phyloP scores from a whole-genome alignment of 2,329 filamentous ascomycete species.

The Beauveria medogensis region DNA sequence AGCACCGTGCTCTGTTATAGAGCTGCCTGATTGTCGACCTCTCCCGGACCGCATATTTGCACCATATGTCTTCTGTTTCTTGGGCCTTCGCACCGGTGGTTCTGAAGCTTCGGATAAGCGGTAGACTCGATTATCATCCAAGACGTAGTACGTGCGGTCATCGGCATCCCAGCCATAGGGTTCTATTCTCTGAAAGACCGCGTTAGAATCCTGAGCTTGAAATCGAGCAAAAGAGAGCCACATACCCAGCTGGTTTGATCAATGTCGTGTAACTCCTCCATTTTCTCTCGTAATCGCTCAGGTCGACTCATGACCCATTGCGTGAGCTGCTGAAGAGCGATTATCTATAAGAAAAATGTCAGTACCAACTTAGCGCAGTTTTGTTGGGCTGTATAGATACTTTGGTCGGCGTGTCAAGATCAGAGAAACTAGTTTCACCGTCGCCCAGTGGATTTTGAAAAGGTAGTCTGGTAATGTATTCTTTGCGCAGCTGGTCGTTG shows the following conservation, averaged over 20 bases:
- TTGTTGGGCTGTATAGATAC: conserved; percentile 31
- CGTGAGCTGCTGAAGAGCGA: conserved; percentile 79
- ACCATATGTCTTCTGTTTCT: conserved; percentile 44
- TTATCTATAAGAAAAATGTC: conserved; percentile 39
- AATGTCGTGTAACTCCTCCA: conserved; percentile 71
- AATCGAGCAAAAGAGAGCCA: neutral
- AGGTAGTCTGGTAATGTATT: conserved; percentile 77
- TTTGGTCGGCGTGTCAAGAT: conserved; percentile 78
- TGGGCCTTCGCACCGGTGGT: conserved; percentile 50
- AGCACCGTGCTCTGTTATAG: neutral
- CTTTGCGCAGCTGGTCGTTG: conserved; percentile 84
- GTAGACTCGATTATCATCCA: conserved; percentile 92
- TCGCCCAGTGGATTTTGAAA: conserved; percentile 76
- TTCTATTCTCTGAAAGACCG: conserved; percentile 54
- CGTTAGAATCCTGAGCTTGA: conserved; percentile 16
- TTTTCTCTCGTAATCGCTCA: conserved; percentile 77
- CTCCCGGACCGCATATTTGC: conserved; percentile 63
- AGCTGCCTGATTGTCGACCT: conserved; percentile 42
- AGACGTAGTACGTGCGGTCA: conserved; percentile 78
- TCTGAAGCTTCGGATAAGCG: conserved; percentile 69
- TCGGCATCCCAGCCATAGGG: conserved; percentile 83
- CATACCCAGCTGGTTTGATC: conserved; percentile 78
- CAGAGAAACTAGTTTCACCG: conserved; percentile 66
- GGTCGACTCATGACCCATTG: conserved; percentile 83
- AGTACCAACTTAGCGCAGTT: neutral